Evolutionary conservation across 176 grass and related monocot species (phyloP).

Genomic region (Musa acuminata): DNA sequence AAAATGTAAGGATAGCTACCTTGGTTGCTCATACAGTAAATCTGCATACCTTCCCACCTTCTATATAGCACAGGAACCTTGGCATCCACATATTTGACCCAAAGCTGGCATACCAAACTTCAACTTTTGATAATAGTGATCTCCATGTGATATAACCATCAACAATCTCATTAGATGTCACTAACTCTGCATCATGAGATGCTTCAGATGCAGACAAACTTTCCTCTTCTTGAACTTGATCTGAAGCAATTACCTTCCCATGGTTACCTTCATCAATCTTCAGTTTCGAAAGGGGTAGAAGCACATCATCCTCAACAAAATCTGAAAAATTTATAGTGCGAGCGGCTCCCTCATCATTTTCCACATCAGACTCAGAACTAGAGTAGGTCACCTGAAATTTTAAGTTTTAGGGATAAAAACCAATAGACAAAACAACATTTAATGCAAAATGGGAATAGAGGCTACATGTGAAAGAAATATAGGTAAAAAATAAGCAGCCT

Average conservation of each 20-base stretch:
- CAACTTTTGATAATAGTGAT: conserved; percentile 52
- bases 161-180: conserved; percentile 21
- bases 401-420: background rate
- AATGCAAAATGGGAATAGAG: background rate
- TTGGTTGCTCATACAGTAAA: background rate
- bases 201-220: conserved; percentile 18
- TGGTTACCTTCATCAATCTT: conserved; percentile 45
- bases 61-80: conserved; percentile 81
- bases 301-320: conserved; percentile 33
- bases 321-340: conserved; percentile 29
- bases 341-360: conserved; percentile 38
- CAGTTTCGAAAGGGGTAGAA: conserved; percentile 43
- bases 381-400: conserved; percentile 43
- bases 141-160: conserved; percentile 48
- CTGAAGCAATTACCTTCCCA: conserved; percentile 25
- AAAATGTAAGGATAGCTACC: background rate
- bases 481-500: too few relatives aligned
- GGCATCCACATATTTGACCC: conserved; percentile 91
- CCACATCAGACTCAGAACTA: conserved; percentile 54
- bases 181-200: conserved; percentile 26
- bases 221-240: conserved; percentile 14
- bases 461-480: too few relatives aligned
- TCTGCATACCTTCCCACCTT: conserved; percentile 64
- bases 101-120: conserved; percentile 93
- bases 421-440: background rate